These are phyloP conservation scores for Emericellopsis terricola DNA, from an alignment of 495 filamentous ascomycete species.

Conservation along the genomic window DNA sequence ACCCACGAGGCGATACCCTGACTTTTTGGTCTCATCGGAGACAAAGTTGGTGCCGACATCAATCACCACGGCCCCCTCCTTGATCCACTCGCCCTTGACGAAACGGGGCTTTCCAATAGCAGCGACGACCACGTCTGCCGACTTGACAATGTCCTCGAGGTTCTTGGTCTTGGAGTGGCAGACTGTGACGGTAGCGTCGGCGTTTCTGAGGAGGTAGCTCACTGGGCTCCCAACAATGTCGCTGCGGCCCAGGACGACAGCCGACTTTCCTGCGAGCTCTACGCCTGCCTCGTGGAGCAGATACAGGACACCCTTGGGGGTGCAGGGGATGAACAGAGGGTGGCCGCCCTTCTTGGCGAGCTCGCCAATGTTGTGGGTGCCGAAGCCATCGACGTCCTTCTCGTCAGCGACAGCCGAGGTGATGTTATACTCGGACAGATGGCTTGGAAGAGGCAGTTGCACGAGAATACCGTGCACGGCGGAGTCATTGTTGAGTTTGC, in stretches of 20 bases:
- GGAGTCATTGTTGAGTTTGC: conserved; percentile 70
- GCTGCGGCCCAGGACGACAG: conserved; percentile 84
- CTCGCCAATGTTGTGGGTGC: conserved; percentile 82
- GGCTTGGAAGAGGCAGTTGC: conserved; percentile 73
- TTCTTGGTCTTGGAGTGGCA: conserved; percentile 80
- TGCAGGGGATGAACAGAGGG: conserved; percentile 83
- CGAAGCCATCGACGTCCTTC: conserved; percentile 98
- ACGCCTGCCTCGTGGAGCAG: conserved; percentile 72
- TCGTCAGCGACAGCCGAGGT: conserved; percentile 80
- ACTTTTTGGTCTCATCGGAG: conserved; percentile 84
- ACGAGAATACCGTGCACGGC: conserved; percentile 83
- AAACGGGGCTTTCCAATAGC: conserved; percentile 80
- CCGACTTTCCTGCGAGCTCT: conserved; percentile 72
- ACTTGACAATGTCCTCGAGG: conserved; percentile 54
- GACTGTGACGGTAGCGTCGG: conserved; percentile 88
- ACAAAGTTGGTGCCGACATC: conserved; percentile 97
- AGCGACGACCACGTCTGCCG: conserved; percentile 76
- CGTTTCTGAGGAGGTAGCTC: conserved; percentile 85
- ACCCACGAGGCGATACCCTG: conserved; percentile 81
- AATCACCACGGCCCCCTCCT: conserved; percentile 84
- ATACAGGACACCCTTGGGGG: conserved; percentile 92
- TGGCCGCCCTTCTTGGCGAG: conserved; percentile 82
- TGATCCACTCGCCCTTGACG: conserved; percentile 88
- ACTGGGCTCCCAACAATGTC: conserved; percentile 96
- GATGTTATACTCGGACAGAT: conserved; percentile 74